Base-by-base conservation (phyloP, 208 protist species). In the Leishmania major region DNA sequence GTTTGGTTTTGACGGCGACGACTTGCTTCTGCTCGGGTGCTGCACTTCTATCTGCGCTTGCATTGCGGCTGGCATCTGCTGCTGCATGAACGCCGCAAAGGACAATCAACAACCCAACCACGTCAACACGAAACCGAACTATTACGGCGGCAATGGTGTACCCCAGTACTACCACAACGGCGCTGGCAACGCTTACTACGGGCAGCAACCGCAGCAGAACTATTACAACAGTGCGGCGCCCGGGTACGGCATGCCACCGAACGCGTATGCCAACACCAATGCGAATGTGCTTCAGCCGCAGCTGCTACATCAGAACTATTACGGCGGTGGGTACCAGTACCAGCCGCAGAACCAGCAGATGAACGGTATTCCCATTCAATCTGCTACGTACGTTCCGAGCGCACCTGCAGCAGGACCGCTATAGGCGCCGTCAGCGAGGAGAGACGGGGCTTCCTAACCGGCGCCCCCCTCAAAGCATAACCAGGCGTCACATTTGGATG, bases 41-140 rank as follows among this genome's bases (percentile, higher is more conserved):
- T 79, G 75, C 15, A 55, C 75, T 37, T 67, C 76, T 17, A 62
- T 84, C 31, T 80, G 81, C 37, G 59, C 81, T n/a, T 80, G 75
- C 81, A 77, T 80, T 47, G 81, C 59, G 17, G 70, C 81, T 47
- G 37, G 25, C 25, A 77, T 84, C 81, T 84, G 75, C 66, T 80
- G 81, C 66, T 80, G 81, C 47, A 35, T 76, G 19, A 57, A 31
- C n/a, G n/a, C 69, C 25, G 43, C 57, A 51, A 76, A 80, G 22
- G 70, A 84, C 7, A 37, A 74, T 31, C 45, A 60, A 74, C 3
- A 25, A 31, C 60, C 31, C 60, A 60, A 43, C 45, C 53, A 75
- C 49, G 72, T 3, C 22, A 64, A 82, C 49, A 53, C 69, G 53
- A 67, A 67, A 10, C 37, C 73, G n/a, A 55, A 75, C 67, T 25